phyloP scores from a whole-genome alignment of 352 stramenopile genomes.

The Pseudoperonospora humuli region DNA sequence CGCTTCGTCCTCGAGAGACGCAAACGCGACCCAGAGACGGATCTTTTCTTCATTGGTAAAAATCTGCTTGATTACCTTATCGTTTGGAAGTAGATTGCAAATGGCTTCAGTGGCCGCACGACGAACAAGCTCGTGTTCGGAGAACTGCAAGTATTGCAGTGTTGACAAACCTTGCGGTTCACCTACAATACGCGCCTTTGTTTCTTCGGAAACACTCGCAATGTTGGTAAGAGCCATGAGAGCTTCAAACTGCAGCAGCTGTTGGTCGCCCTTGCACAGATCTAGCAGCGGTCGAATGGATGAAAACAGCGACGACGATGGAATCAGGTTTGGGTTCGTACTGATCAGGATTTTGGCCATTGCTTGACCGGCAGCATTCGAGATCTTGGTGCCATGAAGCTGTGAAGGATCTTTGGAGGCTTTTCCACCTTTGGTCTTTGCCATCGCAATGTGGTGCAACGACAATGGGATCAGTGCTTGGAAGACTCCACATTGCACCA shows the following conservation, averaged over 20 bases:
- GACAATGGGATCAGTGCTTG: slow-evolving; percentile 63
- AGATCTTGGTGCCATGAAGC: slow-evolving; percentile 76
- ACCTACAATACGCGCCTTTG: slow-evolving; percentile 84
- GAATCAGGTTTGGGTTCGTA: slow-evolving; percentile 91
- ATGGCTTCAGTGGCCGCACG: slow-evolving; percentile 94
- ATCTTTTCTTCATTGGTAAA: slow-evolving; percentile 91
- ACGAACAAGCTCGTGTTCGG: slow-evolving; percentile 94
- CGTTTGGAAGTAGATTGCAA: slow-evolving; percentile 93
- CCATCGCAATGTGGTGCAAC: slow-evolving; percentile 29
- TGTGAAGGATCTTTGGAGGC: slow-evolving; percentile 36
- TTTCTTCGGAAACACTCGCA: slow-evolving; percentile 88
- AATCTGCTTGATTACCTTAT: slow-evolving; percentile 89
- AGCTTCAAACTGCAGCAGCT: slow-evolving; percentile 87
- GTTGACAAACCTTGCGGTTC: slow-evolving; percentile 67
- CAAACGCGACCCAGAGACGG: slow-evolving; percentile 90
- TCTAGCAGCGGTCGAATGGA: slow-evolving; percentile 85
- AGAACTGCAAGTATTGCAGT: slow-evolving; percentile 92
- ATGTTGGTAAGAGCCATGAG: slow-evolving; percentile 98
- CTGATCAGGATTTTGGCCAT: slow-evolving; percentile 96
- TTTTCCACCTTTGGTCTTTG: slow-evolving; percentile 18
- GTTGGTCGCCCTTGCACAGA: slow-evolving; percentile 91
- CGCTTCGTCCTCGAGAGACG: slow-evolving; percentile 86
- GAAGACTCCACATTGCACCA: slow-evolving; percentile 77
- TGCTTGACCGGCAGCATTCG: slow-evolving; percentile 84
- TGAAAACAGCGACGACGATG: slow-evolving; percentile 69